Percentiles rank a stretch among this genome's conserved stretches.
These are phyloP conservation scores for Lathyrus aphaca DNA, from an alignment of 306 rosid species.

Conservation along the genomic window DNA sequence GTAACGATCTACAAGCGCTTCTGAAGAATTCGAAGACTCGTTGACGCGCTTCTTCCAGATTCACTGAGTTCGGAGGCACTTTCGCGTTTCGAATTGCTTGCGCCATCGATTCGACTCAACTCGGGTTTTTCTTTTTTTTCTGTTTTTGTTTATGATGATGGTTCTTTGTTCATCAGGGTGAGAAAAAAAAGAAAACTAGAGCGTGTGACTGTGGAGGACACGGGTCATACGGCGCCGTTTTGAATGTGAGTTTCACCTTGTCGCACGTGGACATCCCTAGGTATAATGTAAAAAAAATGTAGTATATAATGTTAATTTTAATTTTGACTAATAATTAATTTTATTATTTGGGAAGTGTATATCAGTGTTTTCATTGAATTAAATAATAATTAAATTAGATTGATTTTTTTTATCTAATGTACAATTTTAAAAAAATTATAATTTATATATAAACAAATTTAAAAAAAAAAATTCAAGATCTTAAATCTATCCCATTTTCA, in stretches of 20 bases:
- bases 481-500: too few species aligned
- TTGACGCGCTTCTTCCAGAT: conserved; percentile 74
- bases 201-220: not conserved
- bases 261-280: not conserved
- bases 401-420: too few species aligned
- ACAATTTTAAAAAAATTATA: too few species aligned
- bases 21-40: conserved; percentile 85
- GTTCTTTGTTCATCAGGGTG: not conserved
- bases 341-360: too few species aligned
- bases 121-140: not conserved
- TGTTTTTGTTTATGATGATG: not conserved
- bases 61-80: conserved; percentile 86
- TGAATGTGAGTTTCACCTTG: not conserved
- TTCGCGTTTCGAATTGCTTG: conserved; percentile 56
- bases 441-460: too few species aligned
- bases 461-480: too few species aligned
- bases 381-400: too few species aligned
- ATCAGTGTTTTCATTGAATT: too few species aligned
- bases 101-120: conserved; percentile 47
- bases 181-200: not conserved
- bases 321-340: too few species aligned
- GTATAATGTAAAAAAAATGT: too few species aligned
- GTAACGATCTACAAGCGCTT: conserved; percentile 77
- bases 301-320: too few species aligned
- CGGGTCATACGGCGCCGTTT: conserved; percentile 7